phyloP scores from a whole-genome alignment of 345 rosid genomes.

The Luvunga scandens region DNA sequence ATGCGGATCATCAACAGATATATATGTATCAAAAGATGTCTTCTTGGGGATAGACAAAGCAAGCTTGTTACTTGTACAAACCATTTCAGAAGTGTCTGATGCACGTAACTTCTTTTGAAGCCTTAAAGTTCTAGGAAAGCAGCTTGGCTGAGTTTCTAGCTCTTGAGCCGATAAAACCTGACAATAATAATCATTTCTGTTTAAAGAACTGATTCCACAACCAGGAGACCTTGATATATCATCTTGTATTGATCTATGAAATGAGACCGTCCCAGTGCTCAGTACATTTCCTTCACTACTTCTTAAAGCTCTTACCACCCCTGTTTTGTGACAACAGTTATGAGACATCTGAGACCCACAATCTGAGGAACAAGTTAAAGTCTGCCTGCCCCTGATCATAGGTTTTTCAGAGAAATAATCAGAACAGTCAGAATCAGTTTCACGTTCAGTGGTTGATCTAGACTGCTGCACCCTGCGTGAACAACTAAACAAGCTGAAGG shows the following conservation, averaged over 20 bases:
- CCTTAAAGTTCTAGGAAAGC: slow-evolving; percentile 40
- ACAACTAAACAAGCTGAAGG: slow-evolving; percentile 72
- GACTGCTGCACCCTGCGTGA: slow-evolving; percentile 59
- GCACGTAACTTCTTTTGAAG: slow-evolving; percentile 26
- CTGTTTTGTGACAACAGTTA: slow-evolving; percentile 26
- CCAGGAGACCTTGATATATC: slow-evolving; percentile 23
- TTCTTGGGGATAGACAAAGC: slow-evolving; percentile 28
- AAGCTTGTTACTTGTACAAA: slow-evolving; percentile 24
- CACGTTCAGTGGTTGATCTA: slow-evolving; percentile 30
- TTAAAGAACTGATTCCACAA: slow-evolving; percentile 25
- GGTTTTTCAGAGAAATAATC: slow-evolving; percentile 48
- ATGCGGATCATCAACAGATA: slow-evolving; percentile 19
- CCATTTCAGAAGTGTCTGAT: slow-evolving; percentile 18
- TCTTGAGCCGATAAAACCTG: slow-evolving; percentile 21
- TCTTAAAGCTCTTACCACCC: slow-evolving; percentile 53
- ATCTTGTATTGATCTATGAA: slow-evolving; percentile 34
- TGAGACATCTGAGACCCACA: slow-evolving; percentile 35
- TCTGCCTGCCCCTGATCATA: slow-evolving; percentile 28
- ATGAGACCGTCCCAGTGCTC: slow-evolving; percentile 41
- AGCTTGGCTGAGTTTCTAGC: slow-evolving; percentile 35
- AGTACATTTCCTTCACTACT: slow-evolving; percentile 74
- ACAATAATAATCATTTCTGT: slow-evolving; percentile 16
- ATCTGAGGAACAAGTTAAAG: slow-evolving; percentile 31
- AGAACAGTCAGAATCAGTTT: slow-evolving; percentile 43
- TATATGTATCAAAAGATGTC: slow-evolving; percentile 23